Base-by-base conservation (phyloP, 345 rosid genomes). In the Moricandia moricandioides region DNA sequence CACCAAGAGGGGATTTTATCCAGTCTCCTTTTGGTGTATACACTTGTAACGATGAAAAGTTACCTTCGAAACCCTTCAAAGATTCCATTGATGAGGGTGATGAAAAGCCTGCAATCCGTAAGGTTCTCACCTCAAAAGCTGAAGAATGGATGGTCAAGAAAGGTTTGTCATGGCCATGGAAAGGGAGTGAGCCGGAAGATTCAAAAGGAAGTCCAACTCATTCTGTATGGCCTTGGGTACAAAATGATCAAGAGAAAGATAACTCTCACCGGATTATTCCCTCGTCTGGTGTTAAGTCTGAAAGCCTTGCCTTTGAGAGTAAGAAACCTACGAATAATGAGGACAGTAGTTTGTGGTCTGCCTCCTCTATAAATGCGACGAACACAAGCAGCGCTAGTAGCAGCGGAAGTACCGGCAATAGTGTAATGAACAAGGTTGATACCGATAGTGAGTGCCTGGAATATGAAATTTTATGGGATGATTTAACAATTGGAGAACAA, bases 101-200 rank as follows among this genome's bases (percentile, higher is more conserved):
- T 71, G 92, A 89, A 72, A 90, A 88, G 76, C 80, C 88, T 66
- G 78, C 90, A 21, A 84, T 89, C 75, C 91, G 80, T 75, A 90
- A 90, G 85, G 84, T 83, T 62, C 77, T 89, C 65, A 77, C 94
- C 67, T 85, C 93, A 47, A 93, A 85, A 77, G 97, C 97, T 40
- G 95, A 89, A 83, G 95, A 90, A 64, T 89, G 94, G 95, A 87
- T 95, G 75, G 88, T 82, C 70, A 90, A 83, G 88, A 90, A 87
- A 78, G 94, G 97, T 29, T 62, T 95, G 67, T 77, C 97, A 51
- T 95, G 96, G 97, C 99, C 97, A 35, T 95, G 97, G 99, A 95
- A 87, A 81, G 96, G 91, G 73, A 88, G 85, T 71, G 99, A 87
- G 79, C 85, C 40, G 70, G 98, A 88, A 76, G 87, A 75, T 65